Base-by-base conservation (phyloP, 805 yeast species). In the Dipodascopsis uninucleata region DNA sequence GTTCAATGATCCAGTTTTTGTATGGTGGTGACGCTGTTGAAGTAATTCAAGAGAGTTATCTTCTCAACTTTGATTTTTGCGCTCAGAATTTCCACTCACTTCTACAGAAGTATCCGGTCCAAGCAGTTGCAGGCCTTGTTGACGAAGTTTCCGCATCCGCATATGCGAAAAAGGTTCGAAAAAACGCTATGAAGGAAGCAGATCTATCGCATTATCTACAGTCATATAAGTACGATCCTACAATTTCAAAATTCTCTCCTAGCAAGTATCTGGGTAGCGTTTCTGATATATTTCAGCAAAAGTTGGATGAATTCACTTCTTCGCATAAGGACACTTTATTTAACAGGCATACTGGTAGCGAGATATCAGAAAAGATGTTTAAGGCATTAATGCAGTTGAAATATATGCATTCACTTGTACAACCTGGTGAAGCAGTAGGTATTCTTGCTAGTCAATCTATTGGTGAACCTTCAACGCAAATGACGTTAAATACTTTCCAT, bases 401-500 rank as follows among this genome's bases (percentile, higher is more conserved):
- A 70, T 93, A 93, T 69, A 93, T 90, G 96, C 83, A 95, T 61
- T 88, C 97, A 8, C 72, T 89, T 56, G 81, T 93, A 43, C 78
- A 87, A 60, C 97, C 99, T 3, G 98, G 99, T 65, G 99, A 93
- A 67, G 80, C 96, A 40, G 97, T 93, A 43, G 99, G 99, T 70
- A 89, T 93, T 61, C 82, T 94, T 70, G 99, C 98, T 5, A 84
- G 97, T 18, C 97, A 93, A 70, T 88, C 97, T 43, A 82, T 93
- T 65, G 99, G 99, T 70, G 99, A 93, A 69, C 99, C 99, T 40
- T 87, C 97, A 3, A 93, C 99, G 2, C 99, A 93, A 72, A 93
- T 93, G 99, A 93, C 99, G 14, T 77, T 86, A 61, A 86, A 86
- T 67, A 86, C 96, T 36, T 86, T 86, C 86, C 96, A 93, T 74